Evolutionary conservation across 805 yeast genomes (phyloP).

Genomic region (Schwanniomyces yamadae): DNA sequence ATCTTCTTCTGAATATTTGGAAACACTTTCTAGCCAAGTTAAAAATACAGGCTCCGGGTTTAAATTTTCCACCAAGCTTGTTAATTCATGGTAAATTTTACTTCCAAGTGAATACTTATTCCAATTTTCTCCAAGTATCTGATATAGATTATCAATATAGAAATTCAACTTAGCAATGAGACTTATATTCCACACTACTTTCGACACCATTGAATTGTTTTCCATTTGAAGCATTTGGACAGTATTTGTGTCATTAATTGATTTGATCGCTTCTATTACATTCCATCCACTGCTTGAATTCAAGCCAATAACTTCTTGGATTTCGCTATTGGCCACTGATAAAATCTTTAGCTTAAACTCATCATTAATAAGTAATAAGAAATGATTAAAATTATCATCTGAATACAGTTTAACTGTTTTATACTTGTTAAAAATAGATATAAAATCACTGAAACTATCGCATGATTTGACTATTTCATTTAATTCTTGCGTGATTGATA

Average conservation of each 20-base stretch:
- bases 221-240: not conserved
- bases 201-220: slow-evolving; percentile 4
- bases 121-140: slow-evolving; percentile 38
- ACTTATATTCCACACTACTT: slow-evolving; percentile 18
- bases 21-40: slow-evolving; percentile 45
- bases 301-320: slow-evolving; percentile 17
- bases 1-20: slow-evolving; percentile 1
- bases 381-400: slow-evolving; percentile 10
- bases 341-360: slow-evolving; percentile 33
- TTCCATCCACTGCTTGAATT: no score
- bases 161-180: slow-evolving; percentile 21
- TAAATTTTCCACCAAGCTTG: slow-evolving; percentile 44
- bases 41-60: slow-evolving; percentile 42
- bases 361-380: slow-evolving; percentile 33
- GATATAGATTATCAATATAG: slow-evolving; percentile 21
- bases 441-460: slow-evolving; percentile 25
- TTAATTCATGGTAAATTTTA: slow-evolving; percentile 52
- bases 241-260: no score
- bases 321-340: slow-evolving; percentile 26
- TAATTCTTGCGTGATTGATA: slow-evolving; percentile 19
- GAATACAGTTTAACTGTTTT: slow-evolving; percentile 7
- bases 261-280: no score
- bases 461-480: slow-evolving; percentile 27
- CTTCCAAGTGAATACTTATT: slow-evolving; percentile 50
- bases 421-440: slow-evolving; percentile 23